Conservation (phyloP, 768 basidiomycete species). For the Termitomyces sp. region DNA sequence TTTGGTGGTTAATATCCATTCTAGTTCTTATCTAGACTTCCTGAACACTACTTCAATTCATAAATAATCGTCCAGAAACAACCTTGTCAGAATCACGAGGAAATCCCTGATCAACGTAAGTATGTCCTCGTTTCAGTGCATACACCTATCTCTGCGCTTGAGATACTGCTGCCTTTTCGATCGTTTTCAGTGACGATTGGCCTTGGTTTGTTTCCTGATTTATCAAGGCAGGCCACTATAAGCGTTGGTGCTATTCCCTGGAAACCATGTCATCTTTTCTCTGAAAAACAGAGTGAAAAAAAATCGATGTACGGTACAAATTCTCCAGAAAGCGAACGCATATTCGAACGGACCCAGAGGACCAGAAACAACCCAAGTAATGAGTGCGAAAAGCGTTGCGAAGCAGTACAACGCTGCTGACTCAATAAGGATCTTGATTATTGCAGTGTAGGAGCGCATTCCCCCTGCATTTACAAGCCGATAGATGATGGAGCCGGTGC, state of each 20-base stretch:
- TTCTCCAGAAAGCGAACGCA: not conserved
- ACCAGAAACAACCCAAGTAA: not conserved
- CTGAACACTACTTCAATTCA: not conserved
- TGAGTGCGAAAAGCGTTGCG: not conserved
- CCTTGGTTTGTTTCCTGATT: not conserved
- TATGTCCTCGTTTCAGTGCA: not conserved
- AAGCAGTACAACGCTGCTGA: slow-evolving; percentile 1
- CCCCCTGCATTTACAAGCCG: not conserved
- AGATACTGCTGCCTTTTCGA: not conserved
- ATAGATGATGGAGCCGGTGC: slow-evolving; percentile 10
- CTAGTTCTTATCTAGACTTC: not conserved
- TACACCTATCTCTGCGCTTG: not conserved
- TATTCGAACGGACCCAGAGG: not conserved
- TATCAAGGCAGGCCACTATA: not conserved
- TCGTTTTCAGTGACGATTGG: not conserved
- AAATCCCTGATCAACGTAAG: not conserved
- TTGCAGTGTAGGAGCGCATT: not conserved
- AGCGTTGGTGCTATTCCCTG: slow-evolving; percentile 1
- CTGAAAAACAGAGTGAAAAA: no score
- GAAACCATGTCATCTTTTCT: not conserved
- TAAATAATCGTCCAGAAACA: no score
- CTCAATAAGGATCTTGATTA: not conserved
- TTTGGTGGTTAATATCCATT: not conserved
- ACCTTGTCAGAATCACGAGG: not conserved
- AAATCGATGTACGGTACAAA: not conserved